Conservation (phyloP, 805 yeast genomes). For the Lipomyces orientalis region DNA sequence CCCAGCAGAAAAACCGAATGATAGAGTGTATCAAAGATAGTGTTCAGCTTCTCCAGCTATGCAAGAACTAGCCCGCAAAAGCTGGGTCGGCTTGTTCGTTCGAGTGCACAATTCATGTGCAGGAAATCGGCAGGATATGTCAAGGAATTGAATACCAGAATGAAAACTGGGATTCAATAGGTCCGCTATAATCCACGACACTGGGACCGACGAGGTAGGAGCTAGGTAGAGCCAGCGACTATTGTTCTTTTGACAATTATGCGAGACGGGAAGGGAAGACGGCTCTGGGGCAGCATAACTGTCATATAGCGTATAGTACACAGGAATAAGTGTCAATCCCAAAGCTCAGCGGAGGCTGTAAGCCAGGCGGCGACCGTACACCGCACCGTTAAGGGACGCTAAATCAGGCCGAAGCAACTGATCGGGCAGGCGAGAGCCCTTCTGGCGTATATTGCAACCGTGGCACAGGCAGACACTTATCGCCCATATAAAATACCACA, state of each 20-base stretch:
- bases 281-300: slow-evolving; percentile 9
- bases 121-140: background rate
- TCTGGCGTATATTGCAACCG: slow-evolving; percentile 14
- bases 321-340: background rate
- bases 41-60: background rate
- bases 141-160: background rate
- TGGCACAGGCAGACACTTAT: background rate
- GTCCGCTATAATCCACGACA: background rate
- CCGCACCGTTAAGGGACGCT: slow-evolving; percentile 10
- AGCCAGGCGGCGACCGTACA: slow-evolving; percentile 11
- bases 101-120: background rate
- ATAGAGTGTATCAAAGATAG: background rate
- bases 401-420: slow-evolving; percentile 1
- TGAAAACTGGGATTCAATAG: background rate
- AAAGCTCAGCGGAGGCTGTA: background rate
- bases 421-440: slow-evolving; percentile 24
- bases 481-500: background rate
- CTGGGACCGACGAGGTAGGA: background rate
- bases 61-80: background rate
- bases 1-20: slow-evolving; percentile 1
- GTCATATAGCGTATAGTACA: slow-evolving; percentile 7
- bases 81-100: background rate
- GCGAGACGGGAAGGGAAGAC: background rate
- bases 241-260: background rate
- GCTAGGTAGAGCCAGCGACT: background rate